Base-by-base conservation (phyloP, 1,284 basidiomycete species). In the Hemileia vastatrix region DNA sequence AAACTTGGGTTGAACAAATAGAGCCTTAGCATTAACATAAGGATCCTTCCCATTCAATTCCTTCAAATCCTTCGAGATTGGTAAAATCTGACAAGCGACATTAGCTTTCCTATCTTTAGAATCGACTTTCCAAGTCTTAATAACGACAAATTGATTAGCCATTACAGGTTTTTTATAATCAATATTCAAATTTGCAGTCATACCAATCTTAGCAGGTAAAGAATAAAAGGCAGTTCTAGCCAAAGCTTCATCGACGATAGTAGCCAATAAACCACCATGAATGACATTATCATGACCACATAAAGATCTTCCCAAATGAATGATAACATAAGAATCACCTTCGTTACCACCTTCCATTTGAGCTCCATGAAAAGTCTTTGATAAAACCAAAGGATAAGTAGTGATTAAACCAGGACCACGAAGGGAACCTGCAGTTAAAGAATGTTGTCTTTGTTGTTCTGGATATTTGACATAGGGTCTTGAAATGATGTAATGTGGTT, bases 261-360 rank as follows among this genome's bases (percentile, higher is more conserved):
- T 95, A 32, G 91, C 90, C 27, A 96, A 79, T 65, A 96, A 75
- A 1, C 93, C 93, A 0, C 93, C 93, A 73, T 97, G 93, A 1
- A 96, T 78, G 67, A 96, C 89, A 0, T 91, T 91, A 76, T 94
- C 90, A 70, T 94, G 90, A 0, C 77, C 90, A 72, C 93, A 96
- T 54, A 96, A 71, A 4, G 85, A 86, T 36, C 87, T 78, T 1
- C 93, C 93, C 6, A 94, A 79, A 72, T 95, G 92, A 1, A 90
- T 65, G 64, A 94, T 78, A 13, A 84, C 80, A 63, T 84, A 72
- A 6, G 82, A 82, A 76, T 89, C 86, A 6, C 78, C 80, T 73
- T 90, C 87, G 76, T 93, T 88, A 63, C 73, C 73, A 21, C 73
- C 72, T 13, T 64, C 53, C 15, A 65, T 53, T 2, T 54, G n/a